Evolutionary conservation across 225 moss, liverwort and hornwort genomes (phyloP), one percentile per base, ranked within the genome.

Genomic region (Thuidium tamariscinum): DNA sequence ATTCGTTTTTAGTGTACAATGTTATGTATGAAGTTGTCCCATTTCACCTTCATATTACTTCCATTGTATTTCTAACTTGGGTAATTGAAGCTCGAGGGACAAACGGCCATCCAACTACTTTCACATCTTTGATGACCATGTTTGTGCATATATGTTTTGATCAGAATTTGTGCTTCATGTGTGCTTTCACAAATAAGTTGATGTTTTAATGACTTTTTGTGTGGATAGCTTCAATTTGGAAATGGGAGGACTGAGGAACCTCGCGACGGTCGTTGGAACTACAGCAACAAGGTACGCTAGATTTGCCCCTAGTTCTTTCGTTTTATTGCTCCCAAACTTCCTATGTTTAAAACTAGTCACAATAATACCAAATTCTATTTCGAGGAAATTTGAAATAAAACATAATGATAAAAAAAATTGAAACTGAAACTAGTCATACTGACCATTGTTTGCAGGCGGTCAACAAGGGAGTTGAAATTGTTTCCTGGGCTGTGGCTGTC

Each of bases 251-350:
- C 90, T 69, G 96, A 99, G 88, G 92, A 87, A 61, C 97, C 96
- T 10, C 86, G 75, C 34, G 90, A 96, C 0, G 98, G 97, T 51
- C 90, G 95, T 7, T 99, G 97, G 96, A 99, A 97, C 80, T 99
- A 91, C 77, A 96, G 94, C 55, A 87, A 90, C 30, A 96, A 99
- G 96, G 95, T 95, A 46, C 32, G 16, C 60, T 73, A 22, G 32
- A 20, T 63, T 74, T 52, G 11, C 83, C 14, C 82, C 19, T 60
- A 74, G n/a, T 60, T 72, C 32, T 61, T 73, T 26, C 9, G 44
- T 36, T n/a, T 25, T 37, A 70, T 51, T 70, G 5, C 61, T 65
- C 34, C 20, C 23, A 13, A 8, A 79, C 36, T 67, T 60, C 23
- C 37, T 55, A 44, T 21, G 34, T 60, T 51, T 37, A 85, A 68